Evolutionary conservation across 306 rosid genomes (phyloP).

Genomic region (Begonia peltatifolia): DNA sequence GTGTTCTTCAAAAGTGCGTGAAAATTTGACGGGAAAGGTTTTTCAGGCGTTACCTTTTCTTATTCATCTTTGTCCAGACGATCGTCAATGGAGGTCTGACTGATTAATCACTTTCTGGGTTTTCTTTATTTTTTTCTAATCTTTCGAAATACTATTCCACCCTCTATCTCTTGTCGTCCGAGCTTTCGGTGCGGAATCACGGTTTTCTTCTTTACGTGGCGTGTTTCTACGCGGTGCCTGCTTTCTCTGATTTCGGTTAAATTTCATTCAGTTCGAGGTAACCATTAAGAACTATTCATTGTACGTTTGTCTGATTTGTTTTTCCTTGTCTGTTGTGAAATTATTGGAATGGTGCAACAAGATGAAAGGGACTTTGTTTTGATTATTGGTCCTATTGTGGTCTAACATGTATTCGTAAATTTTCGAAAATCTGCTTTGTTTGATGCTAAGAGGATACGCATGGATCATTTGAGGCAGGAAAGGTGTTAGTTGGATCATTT

Average conservation of each 20-base stretch:
- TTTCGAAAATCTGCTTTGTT: conserved; percentile 12
- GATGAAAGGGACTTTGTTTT: background rate
- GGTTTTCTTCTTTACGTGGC: background rate
- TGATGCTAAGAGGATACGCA: conserved; percentile 10
- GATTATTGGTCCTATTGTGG: background rate
- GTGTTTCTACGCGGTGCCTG: background rate
- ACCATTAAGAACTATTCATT: background rate
- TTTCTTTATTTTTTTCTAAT: too few relatives aligned
- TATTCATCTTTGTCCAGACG: too few relatives aligned
- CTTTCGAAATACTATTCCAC: too few relatives aligned
- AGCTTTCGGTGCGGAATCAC: background rate
- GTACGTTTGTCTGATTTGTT: background rate
- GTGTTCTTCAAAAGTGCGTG: too few relatives aligned
- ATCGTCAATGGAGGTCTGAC: too few relatives aligned
- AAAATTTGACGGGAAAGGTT: too few relatives aligned
- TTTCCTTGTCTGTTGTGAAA: background rate
- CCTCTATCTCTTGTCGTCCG: background rate
- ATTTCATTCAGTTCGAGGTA: background rate
- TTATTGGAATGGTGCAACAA: background rate
- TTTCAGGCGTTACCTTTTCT: too few relatives aligned
- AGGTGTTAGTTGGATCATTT: conserved; percentile 18
- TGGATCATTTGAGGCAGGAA: conserved; percentile 13
- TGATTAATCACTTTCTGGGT: too few relatives aligned
- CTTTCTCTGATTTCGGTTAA: background rate
- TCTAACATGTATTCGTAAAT: background rate